Evolutionary conservation across 768 basidiomycete species (phyloP).

Genomic region (Pulveroboletus sp.): DNA sequence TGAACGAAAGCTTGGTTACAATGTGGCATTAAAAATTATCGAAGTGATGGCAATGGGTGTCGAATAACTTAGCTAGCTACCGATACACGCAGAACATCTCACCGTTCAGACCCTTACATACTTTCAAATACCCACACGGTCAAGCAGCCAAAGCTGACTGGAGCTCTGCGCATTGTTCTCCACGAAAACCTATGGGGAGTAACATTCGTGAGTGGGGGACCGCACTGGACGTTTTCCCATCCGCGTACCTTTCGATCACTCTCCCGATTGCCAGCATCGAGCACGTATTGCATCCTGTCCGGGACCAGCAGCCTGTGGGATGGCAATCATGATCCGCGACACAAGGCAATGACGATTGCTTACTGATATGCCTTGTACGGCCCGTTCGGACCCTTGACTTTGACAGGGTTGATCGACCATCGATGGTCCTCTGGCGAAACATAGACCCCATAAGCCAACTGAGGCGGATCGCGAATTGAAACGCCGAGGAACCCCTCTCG

Average conservation of each 20-base stretch:
- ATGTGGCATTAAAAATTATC: too few species aligned
- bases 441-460: neutral
- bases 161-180: too few species aligned
- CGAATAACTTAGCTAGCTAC: too few species aligned
- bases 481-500: neutral
- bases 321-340: neutral
- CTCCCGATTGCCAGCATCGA: neutral
- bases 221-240: too few species aligned
- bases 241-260: neutral
- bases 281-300: neutral
- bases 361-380: neutral
- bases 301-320: neutral
- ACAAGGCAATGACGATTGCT: neutral
- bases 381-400: neutral
- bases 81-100: too few species aligned
- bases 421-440: neutral
- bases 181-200: neutral
- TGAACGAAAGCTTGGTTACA: too few species aligned
- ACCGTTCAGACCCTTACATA: too few species aligned
- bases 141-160: too few species aligned
- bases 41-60: too few species aligned
- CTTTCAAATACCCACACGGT: too few species aligned
- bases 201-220: neutral
- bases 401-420: slow-evolving; percentile 4
- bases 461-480: neutral